These are phyloP conservation scores for Choanephora cucurbitarum DNA, from an alignment of 371 early-diverging fungal genomes.

Conservation along the genomic window DNA sequence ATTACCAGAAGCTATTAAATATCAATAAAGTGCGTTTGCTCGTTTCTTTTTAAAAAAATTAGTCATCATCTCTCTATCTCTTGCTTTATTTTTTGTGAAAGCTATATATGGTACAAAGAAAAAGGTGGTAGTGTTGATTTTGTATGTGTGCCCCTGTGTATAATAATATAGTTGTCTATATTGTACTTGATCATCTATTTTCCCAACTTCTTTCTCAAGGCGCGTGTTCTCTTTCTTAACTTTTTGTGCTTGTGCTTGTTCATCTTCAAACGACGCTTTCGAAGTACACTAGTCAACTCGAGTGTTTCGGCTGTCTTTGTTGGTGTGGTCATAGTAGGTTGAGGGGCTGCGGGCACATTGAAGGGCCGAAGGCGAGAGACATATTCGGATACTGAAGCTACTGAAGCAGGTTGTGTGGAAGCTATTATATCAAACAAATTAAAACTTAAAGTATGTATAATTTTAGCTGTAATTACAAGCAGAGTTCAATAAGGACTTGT, in stretches of 20 bases:
- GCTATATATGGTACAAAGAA: conserved; percentile 4
- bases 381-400: conserved; percentile 33
- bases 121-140: background rate
- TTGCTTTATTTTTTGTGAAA: background rate
- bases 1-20: conserved; percentile 14
- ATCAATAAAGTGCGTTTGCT: conserved; percentile 13
- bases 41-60: background rate
- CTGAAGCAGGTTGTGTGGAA: conserved; percentile 17
- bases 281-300: conserved; percentile 66
- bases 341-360: conserved; percentile 40
- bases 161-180: background rate
- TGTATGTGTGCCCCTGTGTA: background rate
- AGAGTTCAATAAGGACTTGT: background rate
- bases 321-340: conserved; percentile 23
- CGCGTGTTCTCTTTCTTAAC: conserved; percentile 78
- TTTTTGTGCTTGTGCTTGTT: conserved; percentile 88
- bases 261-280: conserved; percentile 85
- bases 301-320: conserved; percentile 28
- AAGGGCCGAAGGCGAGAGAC: conserved; percentile 44
- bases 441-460: no score
- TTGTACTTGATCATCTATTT: conserved; percentile 49
- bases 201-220: conserved; percentile 76
- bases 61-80: background rate
- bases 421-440: conserved; percentile 9
- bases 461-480: no score